Conservation (phyloP, 306 rosid species). For the Dalbergia oliveri region DNA sequence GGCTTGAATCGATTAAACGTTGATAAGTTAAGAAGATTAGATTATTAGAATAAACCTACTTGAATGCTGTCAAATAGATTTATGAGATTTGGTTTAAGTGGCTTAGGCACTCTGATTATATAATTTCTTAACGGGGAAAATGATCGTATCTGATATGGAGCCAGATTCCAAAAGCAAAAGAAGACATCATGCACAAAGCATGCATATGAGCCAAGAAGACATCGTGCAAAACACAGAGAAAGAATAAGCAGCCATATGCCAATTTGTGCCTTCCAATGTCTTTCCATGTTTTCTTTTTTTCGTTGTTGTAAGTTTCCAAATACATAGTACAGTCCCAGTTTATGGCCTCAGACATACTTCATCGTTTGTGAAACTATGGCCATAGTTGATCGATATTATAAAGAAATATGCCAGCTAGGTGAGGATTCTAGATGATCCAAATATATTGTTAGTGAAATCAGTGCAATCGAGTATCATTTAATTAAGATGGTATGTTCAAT, state of each 20-base stretch:
- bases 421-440: background rate
- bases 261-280: slow-evolving; percentile 40
- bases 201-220: slow-evolving; percentile 64
- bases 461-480: background rate
- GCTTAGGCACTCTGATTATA: slow-evolving; percentile 28
- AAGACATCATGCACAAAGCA: slow-evolving; percentile 57
- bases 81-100: background rate
- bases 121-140: slow-evolving; percentile 9
- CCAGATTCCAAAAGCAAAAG: slow-evolving; percentile 56
- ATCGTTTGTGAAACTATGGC: background rate
- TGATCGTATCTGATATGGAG: slow-evolving; percentile 31
- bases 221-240: slow-evolving; percentile 55
- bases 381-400: background rate
- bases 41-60: slow-evolving; percentile 11
- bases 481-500: too few relatives aligned
- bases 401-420: background rate
- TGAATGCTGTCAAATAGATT: slow-evolving; percentile 21
- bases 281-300: background rate
- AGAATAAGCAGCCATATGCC: slow-evolving; percentile 41
- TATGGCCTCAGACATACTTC: background rate
- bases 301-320: background rate
- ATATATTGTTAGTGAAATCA: background rate
- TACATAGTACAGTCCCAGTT: background rate
- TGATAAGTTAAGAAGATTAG: background rate
- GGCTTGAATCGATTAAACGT: too few relatives aligned